A percentile compares a stretch with the other conserved stretches of the same genome.
Evolutionary conservation across 208 protist genomes (phyloP).

Genomic region (Willaertia magna): DNA sequence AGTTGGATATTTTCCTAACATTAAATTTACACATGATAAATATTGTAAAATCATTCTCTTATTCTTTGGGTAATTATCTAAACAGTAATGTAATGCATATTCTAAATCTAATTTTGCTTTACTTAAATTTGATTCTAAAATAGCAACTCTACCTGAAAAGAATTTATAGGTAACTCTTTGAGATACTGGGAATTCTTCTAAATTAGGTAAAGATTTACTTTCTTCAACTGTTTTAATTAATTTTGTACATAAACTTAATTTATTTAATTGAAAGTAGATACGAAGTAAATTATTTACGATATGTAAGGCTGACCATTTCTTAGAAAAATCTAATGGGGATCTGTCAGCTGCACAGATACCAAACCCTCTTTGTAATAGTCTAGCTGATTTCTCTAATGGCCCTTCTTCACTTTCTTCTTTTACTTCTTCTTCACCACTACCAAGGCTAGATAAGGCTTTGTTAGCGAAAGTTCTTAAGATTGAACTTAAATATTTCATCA

Average conservation of each 20-base stretch:
- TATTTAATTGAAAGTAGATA: slow-evolving; percentile 3
- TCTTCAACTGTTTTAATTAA: background rate
- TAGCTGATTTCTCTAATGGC: background rate
- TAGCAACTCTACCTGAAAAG: background rate
- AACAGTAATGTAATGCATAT: background rate
- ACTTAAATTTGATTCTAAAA: background rate
- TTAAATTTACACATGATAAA: background rate
- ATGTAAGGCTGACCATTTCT: background rate
- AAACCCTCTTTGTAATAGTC: background rate
- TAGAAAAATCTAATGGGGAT: background rate
- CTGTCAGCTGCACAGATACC: background rate
- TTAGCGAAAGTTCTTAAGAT: no score
- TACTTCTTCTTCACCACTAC: background rate
- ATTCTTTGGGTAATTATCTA: background rate
- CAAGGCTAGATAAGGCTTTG: background rate
- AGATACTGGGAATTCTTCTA: background rate
- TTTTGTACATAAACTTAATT: background rate
- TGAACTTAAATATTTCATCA: background rate
- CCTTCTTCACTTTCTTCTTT: background rate
- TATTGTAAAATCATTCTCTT: background rate
- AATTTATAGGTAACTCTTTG: background rate
- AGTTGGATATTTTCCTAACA: background rate
- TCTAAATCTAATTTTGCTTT: background rate
- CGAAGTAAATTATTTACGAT: background rate
- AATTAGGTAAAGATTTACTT: background rate